Base-by-base conservation (phyloP, 306 rosid species). In the Dalbergia cultrata region DNA sequence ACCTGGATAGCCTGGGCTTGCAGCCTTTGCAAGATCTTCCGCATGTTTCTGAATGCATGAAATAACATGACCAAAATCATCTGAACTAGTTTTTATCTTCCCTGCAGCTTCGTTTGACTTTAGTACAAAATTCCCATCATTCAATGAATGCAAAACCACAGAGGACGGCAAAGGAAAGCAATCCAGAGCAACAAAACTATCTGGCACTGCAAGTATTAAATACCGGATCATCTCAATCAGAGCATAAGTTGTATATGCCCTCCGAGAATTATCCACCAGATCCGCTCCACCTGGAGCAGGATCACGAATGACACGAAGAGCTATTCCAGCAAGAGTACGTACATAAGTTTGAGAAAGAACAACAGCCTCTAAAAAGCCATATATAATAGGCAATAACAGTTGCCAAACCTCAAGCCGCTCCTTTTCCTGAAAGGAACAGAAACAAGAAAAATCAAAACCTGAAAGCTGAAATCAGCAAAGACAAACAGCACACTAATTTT, bases 271-370 rank as follows among this genome's bases (percentile, higher is more conserved):
- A 75, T 91, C 97, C 8, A 95, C 98, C 17, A 91, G 90, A 84
- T 95, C 99, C n/a, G 99, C 93, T 77, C 98, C 96, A 71, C 99
- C 98, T 43, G 97, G 91, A 80, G 95, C 86, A 72, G 99, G 92
- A 83, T 91, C 97, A 4, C 91, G 89, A 56, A 95, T 87, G 79
- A 88, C 88, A 35, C 88, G 90, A 77, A 95, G 84, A 67, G 94
- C 93, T 60, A 89, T 68, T 75, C 93, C 91, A 72, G 90, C 97
- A 83, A 95, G 97, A 83, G 70, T 86, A 33, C 94, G 94, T 35
- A 95, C 97, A 86, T 91, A 95, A 14, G 91, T 89, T 85, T 95
- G 98, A 83, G 98, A 93, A 16, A 90, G 87, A 50, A 93, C 90
- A 79, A 92, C 78, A 70, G 90, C 93, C 87, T 95, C 98, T 85